Base-by-base conservation (phyloP, 371 early-diverging fungal species). In the Nematocida sp. region DNA sequence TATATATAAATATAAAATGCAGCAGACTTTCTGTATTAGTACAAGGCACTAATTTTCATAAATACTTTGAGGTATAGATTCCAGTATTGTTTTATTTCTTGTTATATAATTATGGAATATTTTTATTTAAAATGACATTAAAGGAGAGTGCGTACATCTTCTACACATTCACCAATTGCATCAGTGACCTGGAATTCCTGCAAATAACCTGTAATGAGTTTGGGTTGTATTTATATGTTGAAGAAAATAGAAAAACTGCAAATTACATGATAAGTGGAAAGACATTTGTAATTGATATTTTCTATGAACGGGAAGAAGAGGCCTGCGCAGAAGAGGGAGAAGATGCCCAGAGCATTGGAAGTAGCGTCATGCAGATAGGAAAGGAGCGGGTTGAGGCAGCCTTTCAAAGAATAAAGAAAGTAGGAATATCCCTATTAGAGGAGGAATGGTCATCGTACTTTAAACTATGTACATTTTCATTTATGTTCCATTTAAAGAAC, bases 251-350 rank as follows among this genome's bases (percentile, higher is more conserved):
- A 44, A 56, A 45, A 20, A 54, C 52, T 3, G 44, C 44, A 4
- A 67, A 78, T 47, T 78, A 78, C 62, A 78, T 78, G 70, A 44
- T 78, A 33, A 78, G 80, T 42, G 80, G 80, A 23, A 67, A 70
- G 15, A 71, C 55, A 9, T 78, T 78, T 70, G 80, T 78, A 13
- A 66, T 78, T 13, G 80, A 78, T 61, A 67, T 78, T 15, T 60
- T 78, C 71, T 78, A 78, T 45, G 47, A 46, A 18, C 74, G 52
- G 46, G 80, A 69, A 54, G 80, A 70, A 78, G 60, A 58, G 3
- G 3, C 11, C 15, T 15, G 55, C 4, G 1, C 15, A 5, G 71
- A 70, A n/a, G 67, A 67, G 4, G 33, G 44, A 25, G 45, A 27
- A n/a, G 80, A 70, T 45, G 46, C 50, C 13, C 69, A 58, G 60